Evolutionary conservation across 805 yeast genomes (phyloP), one percentile per base, ranked within the genome.

Genomic region (Schwanniomyces polymorphus): DNA sequence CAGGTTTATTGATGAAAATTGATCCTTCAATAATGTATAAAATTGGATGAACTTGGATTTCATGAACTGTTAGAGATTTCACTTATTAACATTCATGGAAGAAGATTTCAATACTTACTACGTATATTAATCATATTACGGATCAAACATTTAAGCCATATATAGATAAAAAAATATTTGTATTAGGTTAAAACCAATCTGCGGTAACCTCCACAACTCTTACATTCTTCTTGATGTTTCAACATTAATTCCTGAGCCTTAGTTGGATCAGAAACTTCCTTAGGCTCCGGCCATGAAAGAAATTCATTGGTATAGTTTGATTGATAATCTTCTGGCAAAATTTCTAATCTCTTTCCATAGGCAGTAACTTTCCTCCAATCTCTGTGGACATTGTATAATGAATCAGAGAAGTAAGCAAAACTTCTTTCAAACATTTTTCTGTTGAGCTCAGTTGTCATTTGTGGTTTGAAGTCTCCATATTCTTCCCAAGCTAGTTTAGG

Each of bases 351-450:
- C 62, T 79, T 78, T 48, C 83, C 82, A 56, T 79, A 79, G 43
- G 72, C 73, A 41, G 79, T 79, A 49, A 79, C 84, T 65, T 79
- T 79, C 43, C 61, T 68, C 84, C 84, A 79, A 62, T 79, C 84
- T 53, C 84, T 72, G 57, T 75, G 76, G 39, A 78, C 83, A 51
- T 79, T 79, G 65, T 68, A 76, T 52, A 77, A 67, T 14, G 80
- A 74, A 16, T 65, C 77, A 14, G 82, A 76, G 60, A 79, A 72
- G 66, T 79, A 79, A 27, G 84, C 83, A 60, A 68, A 79, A 49
- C 81, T 76, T 64, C 84, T 72, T 57, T 75, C 76, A 59, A 72
- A 79, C 63, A 70, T 75, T 60, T 76, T 78, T 48, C 55, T 60
- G 58, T 70, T 68, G 59, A 76, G 65, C 21, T 57, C 66, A 41